A percentile compares a stretch with the other conserved stretches of the same genome.
Evolutionary conservation across 108 stramenopile genomes (phyloP).

Genomic region (Skeletonema grethae): DNA sequence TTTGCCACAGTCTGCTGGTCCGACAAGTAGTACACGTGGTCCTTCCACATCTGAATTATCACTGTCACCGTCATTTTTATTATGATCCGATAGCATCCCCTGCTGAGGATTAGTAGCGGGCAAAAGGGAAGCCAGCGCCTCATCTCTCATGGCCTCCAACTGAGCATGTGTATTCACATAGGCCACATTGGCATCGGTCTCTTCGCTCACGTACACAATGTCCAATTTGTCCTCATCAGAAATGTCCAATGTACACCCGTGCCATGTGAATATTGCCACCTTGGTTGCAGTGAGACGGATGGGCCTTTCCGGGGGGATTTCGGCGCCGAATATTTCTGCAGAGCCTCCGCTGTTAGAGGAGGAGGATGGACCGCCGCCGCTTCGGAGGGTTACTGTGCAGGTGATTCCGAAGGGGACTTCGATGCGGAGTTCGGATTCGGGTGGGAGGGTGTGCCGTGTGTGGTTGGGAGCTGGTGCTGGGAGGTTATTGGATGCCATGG

Average conservation of each 20-base stretch:
- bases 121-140: constrained; percentile 49
- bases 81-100: neutral
- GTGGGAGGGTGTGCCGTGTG: constrained; percentile 39
- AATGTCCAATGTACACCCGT: constrained; percentile 83
- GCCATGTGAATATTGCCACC: constrained; percentile 88
- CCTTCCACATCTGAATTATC: constrained; percentile 35
- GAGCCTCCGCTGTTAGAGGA: constrained; percentile 18
- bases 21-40: constrained; percentile 80
- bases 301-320: constrained; percentile 44
- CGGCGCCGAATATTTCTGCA: constrained; percentile 58
- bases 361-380: neutral
- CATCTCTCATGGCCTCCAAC: constrained; percentile 87
- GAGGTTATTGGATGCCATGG: constrained; percentile 6
- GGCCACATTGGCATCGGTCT: constrained; percentile 80
- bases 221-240: constrained; percentile 53
- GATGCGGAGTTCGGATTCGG: constrained; percentile 54
- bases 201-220: constrained; percentile 66
- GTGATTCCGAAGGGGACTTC: constrained; percentile 45
- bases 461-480: constrained; percentile 22
- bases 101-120: constrained; percentile 2
- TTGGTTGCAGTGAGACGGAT: constrained; percentile 66
- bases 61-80: constrained; percentile 4
- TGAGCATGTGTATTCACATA: constrained; percentile 93
- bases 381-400: constrained; percentile 31
- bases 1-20: constrained; percentile 85